Evolutionary conservation across 2,329 filamentous ascomycete genomes (phyloP), one percentile per base, ranked within the genome.

Genomic region (Alternaria dauci): DNA sequence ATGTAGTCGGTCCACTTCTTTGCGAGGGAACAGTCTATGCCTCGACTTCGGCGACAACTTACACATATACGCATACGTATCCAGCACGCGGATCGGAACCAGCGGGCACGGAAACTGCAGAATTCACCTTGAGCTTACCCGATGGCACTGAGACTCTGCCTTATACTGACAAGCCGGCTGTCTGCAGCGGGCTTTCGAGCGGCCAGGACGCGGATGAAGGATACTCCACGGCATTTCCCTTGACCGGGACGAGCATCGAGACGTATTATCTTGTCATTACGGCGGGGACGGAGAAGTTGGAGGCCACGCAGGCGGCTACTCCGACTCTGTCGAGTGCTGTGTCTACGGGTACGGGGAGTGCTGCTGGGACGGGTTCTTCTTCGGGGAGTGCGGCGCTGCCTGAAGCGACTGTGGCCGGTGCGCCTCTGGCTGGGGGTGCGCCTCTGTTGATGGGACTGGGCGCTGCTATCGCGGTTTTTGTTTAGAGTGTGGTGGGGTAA

Each of bases 261-360:
- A 46, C 32, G 8, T 55, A 36, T 8, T 46, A 46, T 5, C 30
- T 55, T 14, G 52, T 55, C 16, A 23, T 55, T 9, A 55, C 52
- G 3, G 52, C 52, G 18, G 52, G 52, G 1, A 34, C 23, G 28
- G 52, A 55, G 20, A 55, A 55, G 28, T 16, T 55, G 11, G 32
- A 43, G 4, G 52, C 39, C 5, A 25, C 32, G 4, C 25, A 26
- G 25, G 42, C 39, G 1, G 39, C 52, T 23, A 47, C 16, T 16
- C 28, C 39, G 30, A 46, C 42, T 1, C 8, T 46, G 41, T 42
- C 30, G 5, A 46, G 28, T 25, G 28, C 52, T 5, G 4, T 8
- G 30, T 18, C 39, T 42, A 55, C 52, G 28, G 23, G 20, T n/a
- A 25, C 28, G 7, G 32, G n/a, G 23, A 12, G 7, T 38, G 5